Base-by-base conservation (phyloP, 495 filamentous ascomycete species). In the Penicillium cinerascens region DNA sequence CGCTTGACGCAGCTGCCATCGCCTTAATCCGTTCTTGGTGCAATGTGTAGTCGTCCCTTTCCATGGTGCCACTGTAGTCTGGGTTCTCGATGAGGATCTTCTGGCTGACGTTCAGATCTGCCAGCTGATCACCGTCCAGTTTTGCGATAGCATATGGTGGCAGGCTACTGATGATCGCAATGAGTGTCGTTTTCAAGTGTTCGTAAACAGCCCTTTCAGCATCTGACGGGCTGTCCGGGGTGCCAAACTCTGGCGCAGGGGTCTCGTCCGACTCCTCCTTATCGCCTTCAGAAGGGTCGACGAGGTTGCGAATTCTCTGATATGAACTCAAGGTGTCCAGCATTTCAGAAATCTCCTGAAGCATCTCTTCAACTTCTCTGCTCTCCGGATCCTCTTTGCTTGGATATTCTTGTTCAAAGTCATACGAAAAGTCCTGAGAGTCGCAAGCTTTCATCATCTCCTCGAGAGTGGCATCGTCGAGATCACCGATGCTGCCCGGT, bases 131-230 rank as follows among this genome's bases (percentile, higher is more conserved):
- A 29, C 89, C 87, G 63, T 95, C 82, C 42, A 96, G 72, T 57
- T 92, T 92, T 6, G 92, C 82, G 42, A 97, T 84, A 8, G 88
- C 87, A 64, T 89, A 91, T 8, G 92, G 92, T 13, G 92, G 92
- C 42, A 97, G 69, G 26, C 75, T 84, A 29, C 83, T 75, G 53
- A 97, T 82, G 52, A 96, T 80, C 21, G 88, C 68, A 3, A 79
- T 66, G 22, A 97, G 72, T 59, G 89, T 87, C 5, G 85, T 78
- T 55, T 85, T 89, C 39, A 96, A 71, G 2, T 83, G 78, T 46
- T 91, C 79, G 67, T 95, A 96, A 1, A 87, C 82, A 36, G 76
- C 74, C 56, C 79, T 75, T 62, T 97, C 92, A 41, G 86, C 82
- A 25, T 74, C 66, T 13, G 82, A 81, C 35, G 84, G 84, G 5